Evolutionary conservation across 1,284 basidiomycete species (phyloP), one percentile per base, ranked within the genome.

Genomic region (Leccinum pachyderme): DNA sequence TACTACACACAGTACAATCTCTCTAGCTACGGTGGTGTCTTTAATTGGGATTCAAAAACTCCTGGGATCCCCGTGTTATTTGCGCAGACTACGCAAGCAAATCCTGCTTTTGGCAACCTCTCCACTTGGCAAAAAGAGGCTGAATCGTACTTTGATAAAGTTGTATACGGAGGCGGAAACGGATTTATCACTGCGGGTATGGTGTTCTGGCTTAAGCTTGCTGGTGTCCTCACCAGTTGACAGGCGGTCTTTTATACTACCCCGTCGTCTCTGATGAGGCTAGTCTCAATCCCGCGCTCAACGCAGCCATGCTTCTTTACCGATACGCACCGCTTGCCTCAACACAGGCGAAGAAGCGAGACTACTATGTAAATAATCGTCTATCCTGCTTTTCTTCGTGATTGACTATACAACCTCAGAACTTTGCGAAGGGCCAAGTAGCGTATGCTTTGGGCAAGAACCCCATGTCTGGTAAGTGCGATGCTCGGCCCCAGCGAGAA

Each of bases 11-110:
- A 83, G 35, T 89, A 82, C 64, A 69, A 76, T 15, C 77, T 93
- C 0, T 72, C 73, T 5, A 75, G 76, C 2, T 73, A 78, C 43
- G 74, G 85, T 51, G 72, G 76, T 5, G 86, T 89, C 6, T 91
- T 95, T 75, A 95, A 95, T 67, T 97, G 95, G 94, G 93, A 95
- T 67, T 83, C 83, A 2, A 91, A 91, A 69, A 80, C 81, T 0
- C 87, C 92, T 3, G 91, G 87, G 1, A 67, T 91, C 0, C 82
- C 86, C 43, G 80, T 96, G 18, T 73, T 96, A 11, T 90, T 90
- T 51, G 75, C 86, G 0, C 85, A 87, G 55, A 75, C 93, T 29
- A 82, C 83, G 1, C 72, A 79, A 58, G 71, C 81, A 35, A 72
- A 82, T 63, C 73, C 72, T 51, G 72, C 64, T 53, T 74, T 81